Conservation (phyloP, 2,329 filamentous ascomycete genomes). For the Fusarium graminum region DNA sequence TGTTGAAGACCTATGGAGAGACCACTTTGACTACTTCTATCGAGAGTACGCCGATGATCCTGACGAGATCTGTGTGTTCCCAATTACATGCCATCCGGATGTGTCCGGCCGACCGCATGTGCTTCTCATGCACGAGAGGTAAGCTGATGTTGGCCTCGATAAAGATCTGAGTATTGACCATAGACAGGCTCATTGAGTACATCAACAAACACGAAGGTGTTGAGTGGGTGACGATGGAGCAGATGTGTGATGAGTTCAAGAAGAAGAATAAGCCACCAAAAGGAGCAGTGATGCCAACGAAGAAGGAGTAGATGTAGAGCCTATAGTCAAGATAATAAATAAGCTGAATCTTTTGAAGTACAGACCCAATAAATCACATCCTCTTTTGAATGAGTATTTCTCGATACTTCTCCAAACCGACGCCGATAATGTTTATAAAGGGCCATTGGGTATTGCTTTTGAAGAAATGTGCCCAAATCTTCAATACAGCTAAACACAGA, state of each 20-base stretch:
- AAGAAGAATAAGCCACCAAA: slow-evolving; percentile 68
- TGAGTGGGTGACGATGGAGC: slow-evolving; percentile 76
- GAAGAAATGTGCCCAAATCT: slow-evolving; percentile 62
- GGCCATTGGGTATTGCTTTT: slow-evolving; percentile 63
- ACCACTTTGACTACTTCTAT: slow-evolving; percentile 81
- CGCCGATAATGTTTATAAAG: slow-evolving; percentile 61
- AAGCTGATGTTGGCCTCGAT: rapidly evolving
- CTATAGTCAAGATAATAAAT: background rate
- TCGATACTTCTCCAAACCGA: slow-evolving; percentile 56
- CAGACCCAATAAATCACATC: background rate
- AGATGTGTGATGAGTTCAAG: slow-evolving; percentile 81
- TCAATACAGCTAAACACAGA: slow-evolving; percentile 54
- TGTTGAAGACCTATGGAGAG: slow-evolving; percentile 74
- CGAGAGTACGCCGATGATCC: slow-evolving; percentile 60
- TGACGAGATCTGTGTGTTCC: slow-evolving; percentile 82
- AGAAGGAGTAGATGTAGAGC: background rate
- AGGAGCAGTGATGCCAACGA: slow-evolving; percentile 61
- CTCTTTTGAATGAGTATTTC: slow-evolving; percentile 38
- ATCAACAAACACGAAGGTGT: slow-evolving; percentile 73
- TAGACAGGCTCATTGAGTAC: slow-evolving; percentile 67
- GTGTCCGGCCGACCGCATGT: slow-evolving; percentile 79
- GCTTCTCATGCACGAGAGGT: slow-evolving; percentile 75
- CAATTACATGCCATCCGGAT: slow-evolving; percentile 82
- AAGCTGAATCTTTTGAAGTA: background rate
- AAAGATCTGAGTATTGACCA: background rate